Base-by-base conservation (phyloP, 2,329 filamentous ascomycete species). In the Ophiostoma montium region DNA sequence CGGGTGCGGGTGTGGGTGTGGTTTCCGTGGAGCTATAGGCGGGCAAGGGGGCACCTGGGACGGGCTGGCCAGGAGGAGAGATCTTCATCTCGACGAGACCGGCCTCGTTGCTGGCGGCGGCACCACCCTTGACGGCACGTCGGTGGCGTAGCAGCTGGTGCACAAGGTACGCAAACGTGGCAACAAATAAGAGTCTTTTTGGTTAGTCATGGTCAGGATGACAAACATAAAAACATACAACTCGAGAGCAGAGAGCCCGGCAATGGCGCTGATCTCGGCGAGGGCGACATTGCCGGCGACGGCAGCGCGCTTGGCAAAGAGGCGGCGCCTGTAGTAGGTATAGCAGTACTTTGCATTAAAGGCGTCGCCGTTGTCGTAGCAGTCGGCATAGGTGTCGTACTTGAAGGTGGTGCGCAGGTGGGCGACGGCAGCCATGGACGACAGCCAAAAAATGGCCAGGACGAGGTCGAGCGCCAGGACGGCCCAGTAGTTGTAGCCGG, bases 151-250 rank as follows among this genome's bases (percentile, higher is more conserved):
- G 61, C 50, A 59, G 56, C 30, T 58, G 56, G 49, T 60, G 58
- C n/a, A 59, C 55, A 4, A 71, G 58, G 53, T 69, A 70, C 18
- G 66, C 66, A 49, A 69, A 70, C 0, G 68, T 66, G 2, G 65
- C 67, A 9, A 69, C 61, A 48, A 71, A 70, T 9, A 61, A 44
- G 11, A 57, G 48, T 4, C 23, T 27, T 27, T 27, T 27, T 27
- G 23, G 23, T 27, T 27, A 27, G 23, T 27, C n/a, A 27, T 27
- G 23, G 4, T 27, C 8, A 5, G 4, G 4, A 5, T 27, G 4
- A 27, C 4, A 27, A 27, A 27, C 4, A 27, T 5, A 27, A 27
- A 27, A 8, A 8, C 23, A 27, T 27, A 27, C 53, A 58, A 58
- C 33, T 55, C 19, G 10, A 63, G 48, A 0, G 60, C 61, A 21